phyloP scores from a whole-genome alignment of 2,329 filamentous ascomycete genomes.

The Penicillium sp. region DNA sequence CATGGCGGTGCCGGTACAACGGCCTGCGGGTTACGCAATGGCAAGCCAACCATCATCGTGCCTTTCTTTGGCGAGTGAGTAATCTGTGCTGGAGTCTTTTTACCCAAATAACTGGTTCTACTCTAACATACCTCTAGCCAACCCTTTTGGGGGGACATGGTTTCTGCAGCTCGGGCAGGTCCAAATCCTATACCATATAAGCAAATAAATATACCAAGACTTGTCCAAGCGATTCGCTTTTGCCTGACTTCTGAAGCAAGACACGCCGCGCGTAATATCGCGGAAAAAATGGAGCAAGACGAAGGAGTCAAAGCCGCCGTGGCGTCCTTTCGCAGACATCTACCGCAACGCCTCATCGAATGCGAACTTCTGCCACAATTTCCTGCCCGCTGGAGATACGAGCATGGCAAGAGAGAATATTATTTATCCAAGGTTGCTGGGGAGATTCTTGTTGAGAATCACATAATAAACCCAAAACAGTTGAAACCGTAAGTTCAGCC shows the following conservation, averaged over 20 bases:
- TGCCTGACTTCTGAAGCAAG: conserved; percentile 39
- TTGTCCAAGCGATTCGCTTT: conserved; percentile 45
- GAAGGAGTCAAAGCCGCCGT: conserved; percentile 60
- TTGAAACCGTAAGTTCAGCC: no score
- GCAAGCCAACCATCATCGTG: conserved; percentile 51
- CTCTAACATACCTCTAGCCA: conserved; percentile 28
- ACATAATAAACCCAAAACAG: no score
- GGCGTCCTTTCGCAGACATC: conserved; percentile 64
- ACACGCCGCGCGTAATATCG: conserved; percentile 35
- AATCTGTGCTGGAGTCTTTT: background rate
- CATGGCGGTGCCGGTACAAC: conserved; percentile 60
- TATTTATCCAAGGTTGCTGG: background rate
- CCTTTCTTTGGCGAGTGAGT: conserved; percentile 51
- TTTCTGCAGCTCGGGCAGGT: conserved; percentile 48
- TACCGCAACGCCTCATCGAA: conserved; percentile 62
- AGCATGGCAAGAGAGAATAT: background rate
- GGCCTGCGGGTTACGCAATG: conserved; percentile 51
- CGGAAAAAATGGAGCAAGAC: conserved; percentile 38
- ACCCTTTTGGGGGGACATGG: conserved; percentile 55
- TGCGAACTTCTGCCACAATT: conserved; percentile 66
- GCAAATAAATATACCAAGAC: conserved; percentile 40
- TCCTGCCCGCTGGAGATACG: conserved; percentile 57
- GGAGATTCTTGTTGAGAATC: background rate
- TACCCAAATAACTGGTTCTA: no score
- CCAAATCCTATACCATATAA: conserved; percentile 47